Evolutionary conservation across 129 eudicot genomes (phyloP).

Genomic region (Centrapalus pauciflorus): DNA sequence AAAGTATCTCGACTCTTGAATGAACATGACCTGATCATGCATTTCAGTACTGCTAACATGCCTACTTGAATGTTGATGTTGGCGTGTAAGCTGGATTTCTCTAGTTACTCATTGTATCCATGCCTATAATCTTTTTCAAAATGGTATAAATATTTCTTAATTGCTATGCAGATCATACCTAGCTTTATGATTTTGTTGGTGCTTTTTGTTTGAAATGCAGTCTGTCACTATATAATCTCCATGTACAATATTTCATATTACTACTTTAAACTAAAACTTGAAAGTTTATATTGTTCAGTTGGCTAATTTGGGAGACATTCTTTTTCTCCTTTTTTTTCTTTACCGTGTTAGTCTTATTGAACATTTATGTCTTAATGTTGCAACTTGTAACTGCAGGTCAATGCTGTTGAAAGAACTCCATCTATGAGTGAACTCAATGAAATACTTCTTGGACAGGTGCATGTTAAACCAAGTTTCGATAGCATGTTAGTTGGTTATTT

Average conservation of each 20-base stretch:
- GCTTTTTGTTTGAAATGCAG: not conserved
- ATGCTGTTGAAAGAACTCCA: constrained; percentile 90
- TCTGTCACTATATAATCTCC: not conserved
- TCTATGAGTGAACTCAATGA: constrained; percentile 98
- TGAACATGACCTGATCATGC: not conserved
- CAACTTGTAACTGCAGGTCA: constrained; percentile 57
- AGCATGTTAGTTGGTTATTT: constrained; percentile 3
- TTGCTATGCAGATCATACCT: not conserved
- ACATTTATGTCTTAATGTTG: not conserved
- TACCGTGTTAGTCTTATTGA: not conserved
- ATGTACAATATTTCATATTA: not conserved
- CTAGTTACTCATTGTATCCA: not conserved
- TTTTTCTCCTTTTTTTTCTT: not conserved
- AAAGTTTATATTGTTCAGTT: not conserved
- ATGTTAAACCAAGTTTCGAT: not conserved
- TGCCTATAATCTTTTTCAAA: not conserved
- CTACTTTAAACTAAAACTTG: not conserved
- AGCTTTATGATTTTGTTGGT: not conserved
- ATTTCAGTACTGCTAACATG: not conserved
- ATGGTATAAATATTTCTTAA: not conserved
- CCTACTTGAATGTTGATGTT: not conserved
- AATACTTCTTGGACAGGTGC: constrained; percentile 94
- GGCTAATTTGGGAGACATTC: not conserved
- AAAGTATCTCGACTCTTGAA: not conserved
- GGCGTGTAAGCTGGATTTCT: not conserved